Percentiles rank a stretch among this genome's conserved stretches.
Conservation (phyloP, 345 rosid species). For the sweet orange (Citrus sinensis) region DVS_A1.0 CM039165.1:34471001-34471500, state of each 20-base stretch:
- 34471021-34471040: not conserved
- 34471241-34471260: not conserved
- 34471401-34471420: not conserved
- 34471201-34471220: no score
- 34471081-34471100: not conserved
- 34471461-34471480: not conserved
- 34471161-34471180: not conserved
- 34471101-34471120: not conserved
- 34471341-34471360: not conserved
- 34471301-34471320: not conserved
- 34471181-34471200: not conserved
- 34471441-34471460: not conserved
- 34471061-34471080: not conserved
- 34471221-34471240: no score
- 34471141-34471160: not conserved
- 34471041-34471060: not conserved
- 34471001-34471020: not conserved
- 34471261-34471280: not conserved
- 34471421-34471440: not conserved
- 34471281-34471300: not conserved
- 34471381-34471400: not conserved
- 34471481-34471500: not conserved
- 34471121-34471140: not conserved
- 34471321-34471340: not conserved
- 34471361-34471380: not conserved